Percentiles rank a stretch among this genome's conserved stretches.
phyloP scores from a whole-genome alignment of 352 stramenopile genomes.

The Pythium brachiatum region DNA sequence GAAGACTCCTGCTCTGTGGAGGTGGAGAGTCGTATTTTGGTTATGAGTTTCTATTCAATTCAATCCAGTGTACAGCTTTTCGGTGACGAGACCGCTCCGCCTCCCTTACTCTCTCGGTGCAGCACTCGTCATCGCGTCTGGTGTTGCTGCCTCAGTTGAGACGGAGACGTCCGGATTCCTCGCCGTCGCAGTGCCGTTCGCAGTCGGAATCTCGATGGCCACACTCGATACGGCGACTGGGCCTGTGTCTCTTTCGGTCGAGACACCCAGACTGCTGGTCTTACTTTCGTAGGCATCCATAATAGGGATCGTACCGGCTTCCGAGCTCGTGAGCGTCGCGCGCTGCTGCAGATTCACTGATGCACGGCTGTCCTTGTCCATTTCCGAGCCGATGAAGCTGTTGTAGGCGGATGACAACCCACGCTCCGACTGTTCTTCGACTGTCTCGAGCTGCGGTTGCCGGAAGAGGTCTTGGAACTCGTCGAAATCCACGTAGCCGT shows the following conservation, averaged over 20 bases:
- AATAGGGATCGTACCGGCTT: not conserved
- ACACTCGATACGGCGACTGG: not conserved
- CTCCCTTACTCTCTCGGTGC: not conserved
- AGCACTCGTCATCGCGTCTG: not conserved
- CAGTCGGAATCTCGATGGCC: not conserved
- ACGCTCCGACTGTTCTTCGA: conserved; percentile 27
- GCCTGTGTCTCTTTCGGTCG: not conserved
- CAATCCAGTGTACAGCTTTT: too few relatives aligned
- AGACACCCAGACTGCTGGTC: not conserved
- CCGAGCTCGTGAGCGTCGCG: conserved; percentile 5
- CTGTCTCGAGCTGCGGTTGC: conserved; percentile 34
- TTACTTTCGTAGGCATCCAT: not conserved
- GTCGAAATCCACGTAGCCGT: conserved; percentile 86
- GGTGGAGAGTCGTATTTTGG: too few relatives aligned
- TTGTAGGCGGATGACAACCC: conserved; percentile 10
- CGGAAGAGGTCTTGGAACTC: conserved; percentile 85
- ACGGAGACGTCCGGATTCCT: not conserved
- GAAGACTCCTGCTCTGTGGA: too few relatives aligned
- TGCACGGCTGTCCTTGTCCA: not conserved
- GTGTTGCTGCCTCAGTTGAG: not conserved
- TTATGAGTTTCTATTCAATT: too few relatives aligned
- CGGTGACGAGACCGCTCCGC: too few relatives aligned
- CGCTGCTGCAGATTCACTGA: not conserved
- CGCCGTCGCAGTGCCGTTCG: not conserved
- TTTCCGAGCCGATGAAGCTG: conserved; percentile 14